Conservation (phyloP, 2,329 filamentous ascomycete genomes). For the Fusarium protoensiforme region DNA sequence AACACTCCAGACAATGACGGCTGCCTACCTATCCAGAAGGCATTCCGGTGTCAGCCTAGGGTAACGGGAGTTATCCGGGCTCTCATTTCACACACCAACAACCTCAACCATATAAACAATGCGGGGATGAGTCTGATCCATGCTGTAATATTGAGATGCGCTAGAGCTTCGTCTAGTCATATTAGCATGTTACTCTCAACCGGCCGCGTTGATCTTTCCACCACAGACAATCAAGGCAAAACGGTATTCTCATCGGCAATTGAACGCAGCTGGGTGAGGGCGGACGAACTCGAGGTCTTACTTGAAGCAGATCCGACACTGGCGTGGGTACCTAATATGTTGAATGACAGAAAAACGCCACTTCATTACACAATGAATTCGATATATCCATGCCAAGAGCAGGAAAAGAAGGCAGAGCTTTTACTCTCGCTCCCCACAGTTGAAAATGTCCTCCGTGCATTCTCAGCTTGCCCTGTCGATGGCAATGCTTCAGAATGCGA, state of each 20-base stretch:
- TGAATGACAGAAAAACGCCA: not conserved
- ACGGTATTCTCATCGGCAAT: not conserved
- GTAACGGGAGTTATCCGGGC: not conserved
- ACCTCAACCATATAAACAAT: not conserved
- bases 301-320: not conserved
- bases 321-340: not conserved
- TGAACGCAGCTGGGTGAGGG: accelerated
- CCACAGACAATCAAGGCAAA: not conserved
- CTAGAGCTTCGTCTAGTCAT: too few species aligned
- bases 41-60: too few species aligned
- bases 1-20: accelerated
- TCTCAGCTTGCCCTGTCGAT: not conserved
- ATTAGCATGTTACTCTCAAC: not conserved
- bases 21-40: not conserved
- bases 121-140: not conserved
- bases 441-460: not conserved
- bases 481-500: not conserved
- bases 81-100: not conserved
- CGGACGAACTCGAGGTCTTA: not conserved
- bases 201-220: not conserved
- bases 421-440: not conserved
- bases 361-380: not conserved
- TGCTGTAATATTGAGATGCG: too few species aligned
- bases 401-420: not conserved
- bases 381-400: too few species aligned